Percentiles rank a stretch among this genome's conserved stretches.
Conservation (phyloP, 1,284 basidiomycete species). For the Pseudozyma tsukubaensis region DNA sequence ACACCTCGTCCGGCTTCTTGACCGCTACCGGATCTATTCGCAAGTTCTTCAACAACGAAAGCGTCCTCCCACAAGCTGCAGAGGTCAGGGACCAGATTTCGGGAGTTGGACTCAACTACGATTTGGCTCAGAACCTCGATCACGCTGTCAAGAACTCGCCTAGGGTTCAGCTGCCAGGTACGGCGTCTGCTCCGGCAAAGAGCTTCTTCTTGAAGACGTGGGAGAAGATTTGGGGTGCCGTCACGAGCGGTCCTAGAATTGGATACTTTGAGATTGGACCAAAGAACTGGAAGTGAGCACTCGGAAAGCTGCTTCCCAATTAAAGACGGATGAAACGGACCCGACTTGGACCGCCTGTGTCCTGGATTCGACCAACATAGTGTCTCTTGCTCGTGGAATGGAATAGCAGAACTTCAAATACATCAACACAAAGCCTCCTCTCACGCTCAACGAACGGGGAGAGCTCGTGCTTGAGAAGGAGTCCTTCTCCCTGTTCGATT, state of each 20-base stretch:
- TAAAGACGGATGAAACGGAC: not conserved
- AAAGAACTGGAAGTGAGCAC: slow-evolving; percentile 20
- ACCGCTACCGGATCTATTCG: slow-evolving; percentile 29
- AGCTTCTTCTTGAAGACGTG: slow-evolving; percentile 29
- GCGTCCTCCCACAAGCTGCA: slow-evolving; percentile 20
- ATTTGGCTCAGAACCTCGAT: slow-evolving; percentile 13
- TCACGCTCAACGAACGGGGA: no score
- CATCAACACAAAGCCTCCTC: no score
- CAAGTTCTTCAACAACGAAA: slow-evolving; percentile 43
- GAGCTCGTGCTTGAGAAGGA: no score
- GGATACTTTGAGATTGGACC: slow-evolving; percentile 43
- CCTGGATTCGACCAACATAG: not conserved
- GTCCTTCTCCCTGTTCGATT: not conserved
- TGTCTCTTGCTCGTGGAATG: no score
- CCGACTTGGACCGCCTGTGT: not conserved
- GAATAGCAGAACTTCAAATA: no score
- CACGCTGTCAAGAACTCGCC: slow-evolving; percentile 21
- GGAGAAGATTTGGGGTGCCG: slow-evolving; percentile 19
- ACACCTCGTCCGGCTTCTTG: slow-evolving; percentile 31
- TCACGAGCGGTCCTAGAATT: slow-evolving; percentile 17
- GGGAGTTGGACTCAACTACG: slow-evolving; percentile 28
- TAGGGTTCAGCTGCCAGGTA: slow-evolving; percentile 21
- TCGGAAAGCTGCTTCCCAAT: not conserved
- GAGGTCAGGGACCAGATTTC: slow-evolving; percentile 20
- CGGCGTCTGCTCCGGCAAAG: slow-evolving; percentile 12